A percentile compares a stretch with the other conserved stretches of the same genome.
phyloP scores from a whole-genome alignment of 1,284 basidiomycete genomes.

The Ganoderma sinense region DNA sequence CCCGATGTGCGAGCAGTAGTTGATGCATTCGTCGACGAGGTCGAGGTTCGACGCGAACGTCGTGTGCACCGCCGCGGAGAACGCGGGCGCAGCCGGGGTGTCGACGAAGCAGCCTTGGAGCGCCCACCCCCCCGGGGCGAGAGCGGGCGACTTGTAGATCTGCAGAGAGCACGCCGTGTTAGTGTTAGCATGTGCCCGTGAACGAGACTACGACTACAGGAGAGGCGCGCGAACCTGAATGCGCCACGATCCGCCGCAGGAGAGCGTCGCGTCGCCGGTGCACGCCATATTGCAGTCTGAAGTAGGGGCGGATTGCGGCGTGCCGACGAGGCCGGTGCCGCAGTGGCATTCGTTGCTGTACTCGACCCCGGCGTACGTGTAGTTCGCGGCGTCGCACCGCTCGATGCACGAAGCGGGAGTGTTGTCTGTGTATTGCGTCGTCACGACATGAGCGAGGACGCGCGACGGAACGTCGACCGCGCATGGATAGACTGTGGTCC shows the following conservation, averaged over 20 bases:
- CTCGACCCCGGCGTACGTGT: slow-evolving; percentile 35
- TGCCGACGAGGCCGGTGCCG: slow-evolving; percentile 27
- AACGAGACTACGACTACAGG: too few species aligned
- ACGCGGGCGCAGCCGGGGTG: slow-evolving; percentile 17
- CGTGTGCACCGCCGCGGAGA: slow-evolving; percentile 15
- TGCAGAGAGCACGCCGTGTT: neutral
- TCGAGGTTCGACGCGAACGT: slow-evolving; percentile 22
- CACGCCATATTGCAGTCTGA: slow-evolving; percentile 32
- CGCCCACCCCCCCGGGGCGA: slow-evolving; percentile 18
- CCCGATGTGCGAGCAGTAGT: slow-evolving; percentile 22
- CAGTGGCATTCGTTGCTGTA: slow-evolving; percentile 37
- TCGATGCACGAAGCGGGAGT: slow-evolving; percentile 31
- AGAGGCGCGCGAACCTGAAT: slow-evolving; percentile 27
- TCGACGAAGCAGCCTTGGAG: slow-evolving; percentile 24
- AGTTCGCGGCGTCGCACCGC: slow-evolving; percentile 30
- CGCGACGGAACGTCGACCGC: slow-evolving; percentile 30
- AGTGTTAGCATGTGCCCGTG: too few species aligned
- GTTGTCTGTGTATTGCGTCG: slow-evolving; percentile 29
- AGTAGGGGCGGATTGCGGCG: slow-evolving; percentile 16
- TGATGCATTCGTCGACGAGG: slow-evolving; percentile 20
- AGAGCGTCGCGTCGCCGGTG: slow-evolving; percentile 22
- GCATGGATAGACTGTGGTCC: slow-evolving; percentile 23
- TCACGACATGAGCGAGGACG: slow-evolving; percentile 26
- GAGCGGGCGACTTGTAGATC: slow-evolving; percentile 23
- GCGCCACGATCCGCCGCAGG: slow-evolving; percentile 31